Base-by-base conservation (phyloP, 2,329 filamentous ascomycete species). In the Pestalotiopsis sp. region DNA sequence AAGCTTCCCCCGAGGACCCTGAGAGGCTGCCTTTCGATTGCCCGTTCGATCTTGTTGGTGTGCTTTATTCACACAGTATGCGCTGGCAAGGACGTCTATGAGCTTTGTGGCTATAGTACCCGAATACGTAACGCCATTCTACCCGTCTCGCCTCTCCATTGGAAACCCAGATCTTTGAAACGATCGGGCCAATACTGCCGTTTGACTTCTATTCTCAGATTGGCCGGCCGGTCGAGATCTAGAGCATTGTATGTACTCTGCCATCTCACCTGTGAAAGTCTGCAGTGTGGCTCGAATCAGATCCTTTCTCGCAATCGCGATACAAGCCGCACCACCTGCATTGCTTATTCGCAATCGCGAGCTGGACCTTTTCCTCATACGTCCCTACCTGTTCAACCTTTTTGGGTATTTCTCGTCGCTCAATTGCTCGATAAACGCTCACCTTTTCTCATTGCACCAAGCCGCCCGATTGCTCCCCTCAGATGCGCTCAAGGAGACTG, bases 401-500 rank as follows among this genome's bases (percentile, higher is more conserved):
- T 39, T 36, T 31, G 17, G 11, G 38, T 39, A 39, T 20, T 36
- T n/a, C 45, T 52, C n/a, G n/a, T 52, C 17, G n/a, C 45, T 52
- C 14, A 12, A 39, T 62, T 62, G 13, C 14, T 31, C 27, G 14
- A 7, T 12, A 64, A 31, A 25, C 39, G 13, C 9, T 31, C 59
- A n/a, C 59, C 12, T 36, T 36, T 36, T 62, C 31, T 20, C 31
- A 36, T 20, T 52, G 20, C 17, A 41, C 20, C 59, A 25, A 20
- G 14, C 38, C 45, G 61, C 27, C 45, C 36, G 38, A 41, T 58
- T 27, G 27, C 20, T 65, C 60, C 61, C 61, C 61, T 58, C 49
- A 39, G 27, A 41, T 45, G 17, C 38, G 49, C 7, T 9, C 31
- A 27, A 39, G 66, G 76, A 74, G 74, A 70, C 71, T 73, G 73